Evolutionary conservation across 2,329 filamentous ascomycete species (phyloP).

Genomic region (Colletotrichum abscissum): DNA sequence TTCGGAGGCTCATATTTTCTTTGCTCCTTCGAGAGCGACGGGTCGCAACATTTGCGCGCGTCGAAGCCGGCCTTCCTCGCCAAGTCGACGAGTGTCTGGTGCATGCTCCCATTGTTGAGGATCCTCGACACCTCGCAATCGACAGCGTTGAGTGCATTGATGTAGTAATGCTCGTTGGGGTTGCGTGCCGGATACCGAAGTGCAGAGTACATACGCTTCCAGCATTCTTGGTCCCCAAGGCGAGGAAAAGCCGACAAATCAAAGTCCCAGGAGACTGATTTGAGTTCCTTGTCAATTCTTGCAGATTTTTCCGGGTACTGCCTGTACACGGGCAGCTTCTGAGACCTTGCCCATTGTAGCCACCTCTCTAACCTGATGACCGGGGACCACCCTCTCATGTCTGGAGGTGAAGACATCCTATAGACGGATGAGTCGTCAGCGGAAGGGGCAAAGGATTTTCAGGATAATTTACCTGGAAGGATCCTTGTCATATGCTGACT

Average conservation of each 20-base stretch:
- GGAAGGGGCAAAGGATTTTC: background rate
- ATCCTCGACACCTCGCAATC: conserved; percentile 17
- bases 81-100: background rate
- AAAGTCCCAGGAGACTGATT: background rate
- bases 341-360: background rate
- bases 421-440: background rate
- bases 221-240: background rate
- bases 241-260: background rate
- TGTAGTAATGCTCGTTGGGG: no score
- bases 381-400: rapidly evolving
- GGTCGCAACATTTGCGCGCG: background rate
- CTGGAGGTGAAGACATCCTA: background rate
- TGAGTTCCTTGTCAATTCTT: background rate
- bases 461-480: background rate
- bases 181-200: no score
- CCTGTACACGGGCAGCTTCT: background rate
- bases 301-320: no score
- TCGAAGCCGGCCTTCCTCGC: background rate
- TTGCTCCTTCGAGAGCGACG: background rate
- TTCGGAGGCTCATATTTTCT: background rate
- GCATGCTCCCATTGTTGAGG: background rate
- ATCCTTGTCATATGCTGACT: background rate
- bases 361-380: background rate
- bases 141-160: background rate
- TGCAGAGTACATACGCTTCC: background rate